Percentiles rank a stretch among this genome's conserved stretches.
Evolutionary conservation across 345 rosid genomes (phyloP).

Genomic region (Melaleuca alternifolia): DNA sequence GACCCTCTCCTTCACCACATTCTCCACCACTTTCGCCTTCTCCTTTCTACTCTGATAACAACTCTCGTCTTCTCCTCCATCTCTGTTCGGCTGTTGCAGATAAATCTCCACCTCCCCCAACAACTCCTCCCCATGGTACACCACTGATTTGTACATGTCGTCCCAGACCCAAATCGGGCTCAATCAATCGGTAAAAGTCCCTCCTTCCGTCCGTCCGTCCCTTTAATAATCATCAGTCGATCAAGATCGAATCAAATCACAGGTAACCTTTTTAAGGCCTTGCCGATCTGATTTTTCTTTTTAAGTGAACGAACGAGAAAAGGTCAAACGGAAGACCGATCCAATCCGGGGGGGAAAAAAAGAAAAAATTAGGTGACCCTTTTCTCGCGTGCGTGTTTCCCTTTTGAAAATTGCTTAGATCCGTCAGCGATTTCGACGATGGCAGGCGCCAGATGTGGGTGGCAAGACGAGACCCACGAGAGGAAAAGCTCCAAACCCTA

Average conservation of each 20-base stretch:
- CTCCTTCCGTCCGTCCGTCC: not conserved
- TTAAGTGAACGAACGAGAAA: constrained; percentile 1
- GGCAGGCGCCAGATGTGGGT: not conserved
- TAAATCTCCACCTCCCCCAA: constrained; percentile 79
- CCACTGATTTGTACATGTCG: constrained; percentile 53
- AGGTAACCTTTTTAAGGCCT: not conserved
- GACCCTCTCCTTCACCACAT: constrained; percentile 56
- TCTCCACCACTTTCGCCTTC: constrained; percentile 38
- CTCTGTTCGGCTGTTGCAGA: constrained; percentile 26
- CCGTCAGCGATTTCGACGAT: not conserved
- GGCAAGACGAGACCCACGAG: not conserved
- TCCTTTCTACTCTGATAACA: constrained; percentile 2
- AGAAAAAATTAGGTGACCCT: not conserved
- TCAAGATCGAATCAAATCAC: not conserved
- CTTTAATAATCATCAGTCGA: not conserved
- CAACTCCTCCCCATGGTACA: constrained; percentile 49
- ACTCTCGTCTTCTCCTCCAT: constrained; percentile 13
- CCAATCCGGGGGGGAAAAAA: not conserved
- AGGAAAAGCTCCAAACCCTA: not conserved
- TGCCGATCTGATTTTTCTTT: not conserved
- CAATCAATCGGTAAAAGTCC: not conserved
- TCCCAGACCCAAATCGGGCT: not conserved
- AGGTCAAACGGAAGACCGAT: not conserved
- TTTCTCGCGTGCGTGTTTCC: not conserved
- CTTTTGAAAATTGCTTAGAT: constrained; percentile 1